A percentile compares a stretch with the other conserved stretches of the same genome.
phyloP scores from a whole-genome alignment of 768 basidiomycete species.

The Phlebiopsis flavidoalba region DNA sequence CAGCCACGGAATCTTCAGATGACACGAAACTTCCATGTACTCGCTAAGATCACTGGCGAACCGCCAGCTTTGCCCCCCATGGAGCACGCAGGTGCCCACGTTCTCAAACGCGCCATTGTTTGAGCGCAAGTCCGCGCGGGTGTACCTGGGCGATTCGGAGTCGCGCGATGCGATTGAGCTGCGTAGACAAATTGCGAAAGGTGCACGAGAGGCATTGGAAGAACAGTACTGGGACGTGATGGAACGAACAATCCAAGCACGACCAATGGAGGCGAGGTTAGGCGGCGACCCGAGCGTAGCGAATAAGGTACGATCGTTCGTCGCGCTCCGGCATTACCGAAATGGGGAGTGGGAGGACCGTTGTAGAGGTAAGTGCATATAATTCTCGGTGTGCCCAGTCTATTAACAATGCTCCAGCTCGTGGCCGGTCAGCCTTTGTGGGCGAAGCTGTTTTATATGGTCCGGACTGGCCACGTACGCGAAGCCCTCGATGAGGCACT shows the following conservation, averaged over 20 bases:
- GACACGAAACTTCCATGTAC: slow-evolving; percentile 65
- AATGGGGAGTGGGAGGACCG: slow-evolving; percentile 82
- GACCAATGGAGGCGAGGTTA: slow-evolving; percentile 79
- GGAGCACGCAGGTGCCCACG: slow-evolving; percentile 77
- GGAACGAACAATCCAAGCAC: slow-evolving; percentile 74
- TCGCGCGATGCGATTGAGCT: slow-evolving; percentile 63
- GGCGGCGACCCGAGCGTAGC: slow-evolving; percentile 89
- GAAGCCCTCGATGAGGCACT: slow-evolving; percentile 80
- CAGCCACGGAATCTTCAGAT: slow-evolving; percentile 51
- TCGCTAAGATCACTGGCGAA: slow-evolving; percentile 72
- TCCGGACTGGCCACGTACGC: slow-evolving; percentile 76
- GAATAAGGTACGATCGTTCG: slow-evolving; percentile 87
- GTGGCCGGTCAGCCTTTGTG: slow-evolving; percentile 86
- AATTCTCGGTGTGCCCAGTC: neutral
- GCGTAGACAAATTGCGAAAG: slow-evolving; percentile 69
- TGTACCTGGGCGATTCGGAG: slow-evolving; percentile 63
- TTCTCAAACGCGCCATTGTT: slow-evolving; percentile 74
- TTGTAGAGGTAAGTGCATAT: slow-evolving; percentile 63
- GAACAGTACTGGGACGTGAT: slow-evolving; percentile 85
- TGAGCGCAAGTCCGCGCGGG: slow-evolving; percentile 78
- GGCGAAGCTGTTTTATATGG: slow-evolving; percentile 91
- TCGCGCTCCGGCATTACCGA: slow-evolving; percentile 74
- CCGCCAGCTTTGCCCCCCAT: slow-evolving; percentile 71
- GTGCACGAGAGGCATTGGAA: slow-evolving; percentile 78
- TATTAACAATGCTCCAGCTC: slow-evolving; percentile 40